Evolutionary conservation across 257 asterid species (phyloP).

Genomic region (Nicotiana benthamiana): DNA sequence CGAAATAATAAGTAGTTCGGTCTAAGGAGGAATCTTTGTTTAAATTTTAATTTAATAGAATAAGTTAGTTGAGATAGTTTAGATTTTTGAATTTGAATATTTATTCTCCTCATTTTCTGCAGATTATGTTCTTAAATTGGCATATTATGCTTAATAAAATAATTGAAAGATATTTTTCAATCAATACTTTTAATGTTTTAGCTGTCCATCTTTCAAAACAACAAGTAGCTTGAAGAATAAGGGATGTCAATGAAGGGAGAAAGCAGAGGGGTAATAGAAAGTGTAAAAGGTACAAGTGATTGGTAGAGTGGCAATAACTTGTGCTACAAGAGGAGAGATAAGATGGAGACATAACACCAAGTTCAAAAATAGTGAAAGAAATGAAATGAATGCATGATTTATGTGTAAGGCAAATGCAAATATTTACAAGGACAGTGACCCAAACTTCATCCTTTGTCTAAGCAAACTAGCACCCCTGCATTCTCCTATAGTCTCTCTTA

Average conservation of each 20-base stretch:
- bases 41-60: too few species aligned
- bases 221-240: slow-evolving; percentile 26
- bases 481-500: slow-evolving; percentile 27
- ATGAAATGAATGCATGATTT: slow-evolving; percentile 28
- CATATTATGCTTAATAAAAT: too few species aligned
- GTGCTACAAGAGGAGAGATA: slow-evolving; percentile 35
- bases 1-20: too few species aligned
- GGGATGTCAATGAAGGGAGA: slow-evolving; percentile 11
- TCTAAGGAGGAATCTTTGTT: too few species aligned
- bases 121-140: too few species aligned
- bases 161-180: too few species aligned
- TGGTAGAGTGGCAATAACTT: slow-evolving; percentile 40
- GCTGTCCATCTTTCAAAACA: too few species aligned
- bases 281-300: slow-evolving; percentile 23
- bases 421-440: slow-evolving; percentile 34
- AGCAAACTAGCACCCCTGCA: slow-evolving; percentile 51
- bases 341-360: slow-evolving; percentile 60
- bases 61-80: too few species aligned
- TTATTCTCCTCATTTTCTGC: too few species aligned
- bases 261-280: slow-evolving; percentile 11
- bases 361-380: slow-evolving; percentile 21
- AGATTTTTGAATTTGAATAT: too few species aligned
- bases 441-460: slow-evolving; percentile 77
- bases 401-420: slow-evolving; percentile 38
- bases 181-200: too few species aligned